Conservation (phyloP, 2,329 filamentous ascomycete genomes). For the Diplocarpon mali region DNA sequence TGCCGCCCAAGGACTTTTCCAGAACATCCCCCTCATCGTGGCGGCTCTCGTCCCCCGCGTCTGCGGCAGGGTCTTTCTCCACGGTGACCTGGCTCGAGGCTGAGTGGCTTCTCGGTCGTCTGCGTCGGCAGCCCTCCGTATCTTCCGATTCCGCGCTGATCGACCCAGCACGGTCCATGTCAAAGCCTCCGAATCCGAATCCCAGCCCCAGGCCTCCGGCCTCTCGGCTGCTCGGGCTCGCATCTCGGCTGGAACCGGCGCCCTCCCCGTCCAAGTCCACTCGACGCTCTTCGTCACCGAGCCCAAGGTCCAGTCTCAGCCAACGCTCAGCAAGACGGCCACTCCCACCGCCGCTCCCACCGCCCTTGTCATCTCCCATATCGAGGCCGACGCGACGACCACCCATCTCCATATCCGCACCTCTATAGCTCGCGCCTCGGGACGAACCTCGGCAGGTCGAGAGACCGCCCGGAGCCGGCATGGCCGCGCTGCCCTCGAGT, state of each 20-base stretch:
- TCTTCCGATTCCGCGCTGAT: no score
- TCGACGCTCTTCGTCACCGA: neutral
- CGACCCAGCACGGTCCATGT: neutral
- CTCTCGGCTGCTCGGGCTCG: neutral
- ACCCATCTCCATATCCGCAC: constrained; percentile 1
- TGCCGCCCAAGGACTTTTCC: no score
- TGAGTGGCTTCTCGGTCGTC: no score
- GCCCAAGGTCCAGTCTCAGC: neutral
- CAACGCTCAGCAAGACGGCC: neutral
- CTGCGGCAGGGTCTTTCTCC: no score
- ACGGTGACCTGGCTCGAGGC: no score
- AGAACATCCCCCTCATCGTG: no score
- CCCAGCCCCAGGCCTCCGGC: neutral
- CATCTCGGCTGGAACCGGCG: neutral
- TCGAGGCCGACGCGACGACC: neutral
- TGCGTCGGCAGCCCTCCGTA: no score
- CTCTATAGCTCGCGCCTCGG: neutral
- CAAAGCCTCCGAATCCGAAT: neutral
- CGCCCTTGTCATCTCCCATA: neutral
- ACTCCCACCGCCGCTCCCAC: neutral
- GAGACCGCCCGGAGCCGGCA: neutral
- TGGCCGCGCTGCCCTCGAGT: neutral
- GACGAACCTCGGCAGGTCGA: neutral
- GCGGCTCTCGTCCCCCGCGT: no score
- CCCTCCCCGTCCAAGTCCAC: neutral